Evolutionary conservation across 768 basidiomycete genomes (phyloP).

Genomic region (Rhodotorula taiwanensis): DNA sequence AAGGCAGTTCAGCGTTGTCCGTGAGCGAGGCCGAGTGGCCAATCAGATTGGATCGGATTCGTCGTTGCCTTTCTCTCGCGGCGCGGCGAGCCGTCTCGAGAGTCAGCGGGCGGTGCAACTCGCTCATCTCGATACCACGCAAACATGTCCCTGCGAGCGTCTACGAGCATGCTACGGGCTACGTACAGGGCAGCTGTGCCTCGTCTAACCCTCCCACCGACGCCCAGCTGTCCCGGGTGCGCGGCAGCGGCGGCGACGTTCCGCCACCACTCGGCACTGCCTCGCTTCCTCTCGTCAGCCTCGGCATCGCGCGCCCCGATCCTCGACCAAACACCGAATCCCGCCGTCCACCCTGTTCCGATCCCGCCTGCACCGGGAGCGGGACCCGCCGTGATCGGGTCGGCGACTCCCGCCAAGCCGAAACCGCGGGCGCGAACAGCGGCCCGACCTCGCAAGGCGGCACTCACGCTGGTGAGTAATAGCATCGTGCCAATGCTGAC

Average conservation of each 20-base stretch:
- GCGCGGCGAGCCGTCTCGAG: no score
- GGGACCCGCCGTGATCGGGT: no score
- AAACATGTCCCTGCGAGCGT: constrained; percentile 8
- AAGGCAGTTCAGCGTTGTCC: no score
- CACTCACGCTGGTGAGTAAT: constrained; percentile 62
- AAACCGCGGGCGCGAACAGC: not conserved
- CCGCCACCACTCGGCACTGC: not conserved
- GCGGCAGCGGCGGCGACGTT: not conserved
- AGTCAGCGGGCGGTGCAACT: no score
- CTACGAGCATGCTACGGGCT: not conserved
- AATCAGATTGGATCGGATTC: no score
- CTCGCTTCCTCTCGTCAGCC: constrained; percentile 2
- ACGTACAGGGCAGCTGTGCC: not conserved
- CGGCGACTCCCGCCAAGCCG: not conserved
- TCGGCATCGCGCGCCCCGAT: constrained; percentile 3
- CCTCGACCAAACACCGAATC: constrained; percentile 6
- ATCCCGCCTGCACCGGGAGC: not conserved
- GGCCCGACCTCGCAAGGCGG: constrained; percentile 65
- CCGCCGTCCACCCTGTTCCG: not conserved
- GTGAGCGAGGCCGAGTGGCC: no score
- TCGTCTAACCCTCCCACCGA: not conserved
- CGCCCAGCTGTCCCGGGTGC: not conserved
- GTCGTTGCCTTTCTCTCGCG: no score
- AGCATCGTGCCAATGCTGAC: no score
- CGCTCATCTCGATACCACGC: no score